These are phyloP conservation scores for Schwanniomyces pseudopolymorphus DNA, from an alignment of 805 yeast species.

Conservation along the genomic window DNA sequence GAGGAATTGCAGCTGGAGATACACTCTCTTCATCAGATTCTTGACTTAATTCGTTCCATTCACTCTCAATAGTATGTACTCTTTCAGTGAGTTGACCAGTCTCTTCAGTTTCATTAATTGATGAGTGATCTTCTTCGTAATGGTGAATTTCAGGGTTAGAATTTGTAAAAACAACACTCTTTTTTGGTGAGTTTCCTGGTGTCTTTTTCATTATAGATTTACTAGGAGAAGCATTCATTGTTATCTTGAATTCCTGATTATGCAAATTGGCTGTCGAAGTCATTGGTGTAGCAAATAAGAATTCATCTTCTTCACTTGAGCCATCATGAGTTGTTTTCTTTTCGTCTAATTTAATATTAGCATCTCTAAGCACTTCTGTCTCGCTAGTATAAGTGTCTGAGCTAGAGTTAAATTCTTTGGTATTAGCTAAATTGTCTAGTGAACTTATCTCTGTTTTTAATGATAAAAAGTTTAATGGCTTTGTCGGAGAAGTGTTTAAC, in stretches of 20 bases:
- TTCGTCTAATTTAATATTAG: neutral
- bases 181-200: conserved; percentile 27
- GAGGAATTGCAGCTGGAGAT: conserved; percentile 17
- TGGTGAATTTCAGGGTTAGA: conserved; percentile 32
- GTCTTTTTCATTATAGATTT: conserved; percentile 35
- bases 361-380: conserved; percentile 2
- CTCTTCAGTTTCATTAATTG: conserved; percentile 2
- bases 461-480: conserved; percentile 30
- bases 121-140: conserved; percentile 12
- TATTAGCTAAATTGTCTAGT: neutral
- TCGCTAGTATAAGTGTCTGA: conserved; percentile 45
- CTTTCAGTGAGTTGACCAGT: conserved; percentile 3
- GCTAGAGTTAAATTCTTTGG: conserved; percentile 36
- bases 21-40: conserved; percentile 6
- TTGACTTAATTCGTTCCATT: conserved; percentile 18
- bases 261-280: conserved; percentile 17
- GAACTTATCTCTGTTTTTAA: neutral
- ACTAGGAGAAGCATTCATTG: conserved; percentile 27
- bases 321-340: neutral
- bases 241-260: conserved; percentile 6
- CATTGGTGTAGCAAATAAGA: conserved; percentile 23
- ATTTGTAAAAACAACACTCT: conserved; percentile 35
- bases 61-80: conserved; percentile 12
- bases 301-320: conserved; percentile 20
- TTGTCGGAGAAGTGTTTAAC: conserved; percentile 26